Percentiles rank a stretch among this genome's conserved stretches.
phyloP scores from a whole-genome alignment of 176 grass and related monocot genomes.

The Musa schizocarpa region DNA sequence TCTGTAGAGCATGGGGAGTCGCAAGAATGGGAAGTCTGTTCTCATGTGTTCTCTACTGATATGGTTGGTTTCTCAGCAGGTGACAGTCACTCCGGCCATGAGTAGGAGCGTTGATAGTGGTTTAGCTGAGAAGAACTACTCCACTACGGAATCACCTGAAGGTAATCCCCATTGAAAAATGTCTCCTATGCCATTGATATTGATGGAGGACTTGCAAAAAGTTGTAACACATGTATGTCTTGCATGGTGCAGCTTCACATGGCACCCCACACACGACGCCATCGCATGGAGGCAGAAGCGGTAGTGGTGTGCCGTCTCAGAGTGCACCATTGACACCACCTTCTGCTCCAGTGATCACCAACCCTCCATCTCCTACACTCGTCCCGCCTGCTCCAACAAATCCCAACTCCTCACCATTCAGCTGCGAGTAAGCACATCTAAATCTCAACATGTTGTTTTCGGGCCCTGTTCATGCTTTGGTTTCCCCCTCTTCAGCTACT shows the following conservation, averaged over 20 bases:
- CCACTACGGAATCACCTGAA: not conserved
- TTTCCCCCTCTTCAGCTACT: constrained; percentile 43
- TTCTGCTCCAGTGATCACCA: constrained; percentile 15
- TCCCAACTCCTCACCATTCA: constrained; percentile 32
- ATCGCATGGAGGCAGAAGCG: not conserved
- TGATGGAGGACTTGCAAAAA: not conserved
- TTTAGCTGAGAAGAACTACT: not conserved
- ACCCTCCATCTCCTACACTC: constrained; percentile 21
- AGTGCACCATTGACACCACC: not conserved
- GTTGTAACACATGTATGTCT: not conserved
- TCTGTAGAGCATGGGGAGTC: not conserved
- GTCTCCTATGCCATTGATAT: not conserved
- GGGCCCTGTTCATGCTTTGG: not conserved
- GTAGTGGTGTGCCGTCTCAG: not conserved
- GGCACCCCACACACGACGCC: not conserved
- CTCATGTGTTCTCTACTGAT: not conserved
- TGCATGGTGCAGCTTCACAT: not conserved
- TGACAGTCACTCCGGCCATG: not conserved
- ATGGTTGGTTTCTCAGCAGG: not conserved
- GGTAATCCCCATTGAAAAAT: too few relatives aligned
- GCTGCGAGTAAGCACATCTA: constrained; percentile 38
- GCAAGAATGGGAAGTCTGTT: not conserved
- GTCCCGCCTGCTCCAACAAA: constrained; percentile 41
- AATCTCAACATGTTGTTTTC: not conserved
- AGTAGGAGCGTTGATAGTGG: not conserved